phyloP scores from a whole-genome alignment of 805 yeast species.

The Hermanozyma aechmeae region DNA sequence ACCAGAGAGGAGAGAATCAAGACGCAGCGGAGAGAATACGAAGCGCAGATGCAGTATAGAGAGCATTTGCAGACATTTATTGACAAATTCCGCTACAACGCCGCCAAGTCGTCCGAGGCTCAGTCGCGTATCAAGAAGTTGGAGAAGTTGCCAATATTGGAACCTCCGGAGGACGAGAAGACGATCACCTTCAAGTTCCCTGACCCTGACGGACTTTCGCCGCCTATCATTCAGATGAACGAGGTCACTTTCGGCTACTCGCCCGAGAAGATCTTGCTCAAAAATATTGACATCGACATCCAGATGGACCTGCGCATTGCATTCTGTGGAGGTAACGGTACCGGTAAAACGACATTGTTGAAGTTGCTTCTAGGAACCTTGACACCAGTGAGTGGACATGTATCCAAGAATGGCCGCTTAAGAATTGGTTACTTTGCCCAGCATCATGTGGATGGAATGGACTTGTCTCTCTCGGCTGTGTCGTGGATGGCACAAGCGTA shows the following conservation, averaged over 20 bases:
- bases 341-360: conserved; percentile 94
- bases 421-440: conserved; percentile 97
- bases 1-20: conserved; percentile 94
- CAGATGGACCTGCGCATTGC: conserved; percentile 95
- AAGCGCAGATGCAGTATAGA: conserved; percentile 93
- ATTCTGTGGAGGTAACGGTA: conserved; percentile 97
- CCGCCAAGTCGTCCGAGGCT: conserved; percentile 96
- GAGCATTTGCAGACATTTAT: conserved; percentile 89
- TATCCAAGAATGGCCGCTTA: conserved; percentile 73
- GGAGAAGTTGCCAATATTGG: conserved; percentile 87
- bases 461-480: conserved; percentile 73
- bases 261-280: conserved; percentile 53
- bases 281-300: conserved; percentile 78
- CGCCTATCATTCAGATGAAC: conserved; percentile 85
- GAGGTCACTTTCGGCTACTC: conserved; percentile 81
- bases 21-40: conserved; percentile 90
- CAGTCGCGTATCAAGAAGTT: conserved; percentile 95
- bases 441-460: conserved; percentile 98
- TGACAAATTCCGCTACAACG: conserved; percentile 94
- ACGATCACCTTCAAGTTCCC: conserved; percentile 83
- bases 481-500: conserved; percentile 84
- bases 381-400: conserved; percentile 67
- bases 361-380: conserved; percentile 76
- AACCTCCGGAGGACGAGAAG: conserved; percentile 91
- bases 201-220: conserved; percentile 86